Conservation (phyloP, 352 stramenopile genomes). For the Peronospora tabacina region DNA sequence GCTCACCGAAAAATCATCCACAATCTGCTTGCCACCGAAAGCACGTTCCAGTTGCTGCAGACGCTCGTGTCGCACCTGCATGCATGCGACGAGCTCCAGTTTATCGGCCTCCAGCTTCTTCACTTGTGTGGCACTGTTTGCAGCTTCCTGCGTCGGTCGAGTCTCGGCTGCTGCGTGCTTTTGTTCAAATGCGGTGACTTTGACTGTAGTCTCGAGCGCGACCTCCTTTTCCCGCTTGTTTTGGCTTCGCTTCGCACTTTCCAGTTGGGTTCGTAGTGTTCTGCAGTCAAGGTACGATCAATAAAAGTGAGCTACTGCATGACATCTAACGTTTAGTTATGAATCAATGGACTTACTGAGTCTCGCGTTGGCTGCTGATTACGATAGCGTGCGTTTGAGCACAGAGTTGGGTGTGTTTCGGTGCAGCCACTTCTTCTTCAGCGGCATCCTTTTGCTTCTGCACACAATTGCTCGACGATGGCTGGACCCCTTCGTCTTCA, state of each 20-base stretch:
- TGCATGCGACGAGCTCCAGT: constrained; percentile 29
- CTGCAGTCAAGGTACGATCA: constrained; percentile 16
- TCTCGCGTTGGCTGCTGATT: constrained; percentile 37
- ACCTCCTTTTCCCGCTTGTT: constrained; percentile 45
- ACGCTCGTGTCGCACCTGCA: constrained; percentile 36
- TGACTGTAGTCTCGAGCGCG: constrained; percentile 36
- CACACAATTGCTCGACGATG: constrained; percentile 9
- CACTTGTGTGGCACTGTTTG: constrained; percentile 29
- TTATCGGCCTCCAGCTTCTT: constrained; percentile 44
- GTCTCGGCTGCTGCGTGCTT: constrained; percentile 38
- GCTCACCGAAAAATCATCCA: constrained; percentile 32
- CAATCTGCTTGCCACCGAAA: constrained; percentile 34
- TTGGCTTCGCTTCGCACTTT: constrained; percentile 28
- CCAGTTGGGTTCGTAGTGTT: constrained; percentile 37
- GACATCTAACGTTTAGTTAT: not conserved
- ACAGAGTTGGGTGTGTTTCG: constrained; percentile 41
- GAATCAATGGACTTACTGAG: constrained; percentile 25
- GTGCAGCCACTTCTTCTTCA: constrained; percentile 26
- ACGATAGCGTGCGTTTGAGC: constrained; percentile 51
- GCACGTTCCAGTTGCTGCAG: constrained; percentile 50
- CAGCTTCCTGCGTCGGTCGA: constrained; percentile 31
- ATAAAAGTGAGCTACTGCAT: constrained; percentile 13
- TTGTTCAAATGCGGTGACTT: constrained; percentile 42
- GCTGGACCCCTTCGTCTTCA: constrained; percentile 10
- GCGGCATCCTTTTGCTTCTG: constrained; percentile 20